These are phyloP conservation scores for Phylloboletellus chloephorus DNA, from an alignment of 1,284 basidiomycete genomes.

Conservation along the genomic window DNA sequence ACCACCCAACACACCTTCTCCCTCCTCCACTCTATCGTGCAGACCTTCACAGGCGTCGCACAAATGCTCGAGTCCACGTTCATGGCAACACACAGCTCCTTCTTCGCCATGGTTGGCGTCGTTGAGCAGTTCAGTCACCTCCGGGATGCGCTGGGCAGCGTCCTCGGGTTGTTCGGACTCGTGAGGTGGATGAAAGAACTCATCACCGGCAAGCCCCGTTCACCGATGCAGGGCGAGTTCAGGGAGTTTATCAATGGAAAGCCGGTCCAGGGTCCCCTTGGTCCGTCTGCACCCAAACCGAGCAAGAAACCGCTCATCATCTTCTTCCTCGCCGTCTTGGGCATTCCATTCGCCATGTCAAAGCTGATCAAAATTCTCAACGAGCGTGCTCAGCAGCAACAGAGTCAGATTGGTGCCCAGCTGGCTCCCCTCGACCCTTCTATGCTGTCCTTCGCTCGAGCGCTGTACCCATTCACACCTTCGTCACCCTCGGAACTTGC, in stretches of 20 bases:
- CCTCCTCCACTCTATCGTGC: conserved; percentile 91
- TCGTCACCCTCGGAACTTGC: conserved; percentile 74
- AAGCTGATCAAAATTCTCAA: conserved; percentile 80
- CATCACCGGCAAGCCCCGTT: conserved; percentile 46
- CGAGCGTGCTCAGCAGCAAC: conserved; percentile 51
- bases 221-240: conserved; percentile 55
- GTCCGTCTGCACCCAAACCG: conserved; percentile 48
- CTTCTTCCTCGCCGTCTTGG: conserved; percentile 94
- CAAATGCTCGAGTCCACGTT: conserved; percentile 99
- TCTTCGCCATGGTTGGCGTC: conserved; percentile 99
- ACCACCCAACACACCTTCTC: conserved; percentile 92
- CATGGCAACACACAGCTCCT: conserved; percentile 97
- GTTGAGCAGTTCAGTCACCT: conserved; percentile 93
- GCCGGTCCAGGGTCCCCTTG: conserved; percentile 51
- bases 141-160: conserved; percentile 89
- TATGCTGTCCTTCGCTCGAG: conserved; percentile 82
- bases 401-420: conserved; percentile 31
- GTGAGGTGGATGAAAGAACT: conserved; percentile 75
- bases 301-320: conserved; percentile 89
- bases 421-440: conserved; percentile 67
- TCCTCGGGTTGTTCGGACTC: conserved; percentile 88
- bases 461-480: conserved; percentile 77
- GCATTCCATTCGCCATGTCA: conserved; percentile 92
- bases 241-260: conserved; percentile 63
- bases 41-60: conserved; percentile 92